Base-by-base conservation (phyloP, 2,329 filamentous ascomycete genomes). In the Sphaceloma murrayae region DNA sequence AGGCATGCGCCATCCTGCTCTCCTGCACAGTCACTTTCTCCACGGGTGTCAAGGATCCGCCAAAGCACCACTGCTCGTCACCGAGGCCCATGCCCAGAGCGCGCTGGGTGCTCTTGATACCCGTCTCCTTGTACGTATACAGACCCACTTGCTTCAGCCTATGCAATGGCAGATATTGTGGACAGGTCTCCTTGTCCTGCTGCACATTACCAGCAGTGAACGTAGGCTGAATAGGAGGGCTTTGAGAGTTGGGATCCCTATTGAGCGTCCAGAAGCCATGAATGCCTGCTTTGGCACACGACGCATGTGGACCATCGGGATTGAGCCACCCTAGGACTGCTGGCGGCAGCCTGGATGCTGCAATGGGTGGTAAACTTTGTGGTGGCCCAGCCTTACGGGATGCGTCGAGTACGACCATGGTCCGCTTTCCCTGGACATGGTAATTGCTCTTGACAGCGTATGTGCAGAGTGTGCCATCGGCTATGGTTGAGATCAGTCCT, bases 151-250 rank as follows among this genome's bases (percentile, higher is more conserved):
- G 78, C 45, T 78, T 76, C 57, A 96, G 88, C 0, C 88, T 91
- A 60, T 96, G 89, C 67, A 96, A 95, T 1, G 91, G 89, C 56
- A 94, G 88, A 55, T 94, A 96, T 2, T 89, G 86, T 3, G 88
- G 84, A 57, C 89, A 95, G 1, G 89, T 94, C 58, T 98, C 91
- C 94, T 93, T 67, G 34, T 51, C 47, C 17, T 95, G 88, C 17
- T 34, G 30, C 13, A 45, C 21, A 30, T 26, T 45, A 17, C 42
- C 32, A n/a, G 42, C 42, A 13, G 42, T 45, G 4, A 85, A 86
- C 3, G 43, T 36, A 5, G 45, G 29, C 3, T 19, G 22, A 7
- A 45, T 32, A 4, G 42, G 42, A 7, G 42, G 42, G 22, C 29
- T 34, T 9, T n/a, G 14, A 3, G 40, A 29, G 26, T 7, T 36